Evolutionary conservation across 495 filamentous ascomycete genomes (phyloP), one percentile per base, ranked within the genome.

Genomic region (Cryomyces antarcticus): DNA sequence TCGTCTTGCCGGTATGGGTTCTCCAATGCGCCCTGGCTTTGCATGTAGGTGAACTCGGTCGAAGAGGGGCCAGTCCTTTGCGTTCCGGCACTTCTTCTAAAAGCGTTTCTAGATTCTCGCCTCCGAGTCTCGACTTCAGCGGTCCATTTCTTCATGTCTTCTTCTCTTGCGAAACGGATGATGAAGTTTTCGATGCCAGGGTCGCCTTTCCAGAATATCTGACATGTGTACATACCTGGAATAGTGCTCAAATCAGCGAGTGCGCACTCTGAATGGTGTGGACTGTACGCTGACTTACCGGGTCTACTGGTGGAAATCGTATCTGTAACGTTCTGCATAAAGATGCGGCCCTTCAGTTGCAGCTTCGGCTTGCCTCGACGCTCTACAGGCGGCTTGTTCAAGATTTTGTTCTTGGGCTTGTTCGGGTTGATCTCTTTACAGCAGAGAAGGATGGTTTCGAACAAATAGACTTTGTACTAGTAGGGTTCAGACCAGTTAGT

Each of bases 161-260:
- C 80, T 60, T 97, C 92, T 45, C 84, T 93, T 28, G 68, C 65
- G 58, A 93, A 96, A 46, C 79, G 78, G 53, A 97, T 92, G 52
- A 87, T 74, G 57, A 97, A 97, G 54, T 89, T 93, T 57, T 97
- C 89, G 5, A 96, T 86, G 0, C 84, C 82, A 4, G 87, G 82
- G 50, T 97, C 89, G 5, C 88, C 92, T 56, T 89, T 96, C 89
- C 89, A 97, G 66, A 84, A 96, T 39, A 97, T 96, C 57, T 96
- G 89, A 36, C 94, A 80, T 0, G 82, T 85, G 53, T 95, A 93
- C 12, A 82, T 83, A 37, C 83, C 85, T 89, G 46, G 38, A 28
- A 10, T 3, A 39, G 38, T 17, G 38, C 10, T 39, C 38, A 40
- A 27, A 40, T 35, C 10, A n/a, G 17, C 17, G 17, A 24, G 17